These are phyloP conservation scores for Saturnispora saitoi DNA, from an alignment of 805 yeast genomes.

Conservation along the genomic window DNA sequence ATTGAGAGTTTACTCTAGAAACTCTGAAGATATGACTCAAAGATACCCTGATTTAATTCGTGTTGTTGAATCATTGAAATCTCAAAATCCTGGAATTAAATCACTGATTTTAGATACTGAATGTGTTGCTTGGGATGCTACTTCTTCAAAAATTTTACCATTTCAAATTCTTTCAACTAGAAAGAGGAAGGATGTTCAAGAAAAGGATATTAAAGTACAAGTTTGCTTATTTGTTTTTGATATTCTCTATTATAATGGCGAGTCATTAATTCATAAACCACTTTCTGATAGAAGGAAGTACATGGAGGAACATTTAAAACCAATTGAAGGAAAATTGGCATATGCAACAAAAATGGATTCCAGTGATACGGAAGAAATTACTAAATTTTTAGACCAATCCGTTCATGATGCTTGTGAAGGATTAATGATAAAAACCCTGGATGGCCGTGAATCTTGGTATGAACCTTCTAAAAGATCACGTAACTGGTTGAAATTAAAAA, in stretches of 20 bases:
- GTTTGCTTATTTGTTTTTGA: slow-evolving; percentile 94
- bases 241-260: slow-evolving; percentile 64
- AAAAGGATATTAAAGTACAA: slow-evolving; percentile 78
- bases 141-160: slow-evolving; percentile 71
- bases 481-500: slow-evolving; percentile 92
- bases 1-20: slow-evolving; percentile 79
- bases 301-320: slow-evolving; percentile 46
- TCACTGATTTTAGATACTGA: slow-evolving; percentile 87
- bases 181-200: slow-evolving; percentile 86
- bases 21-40: slow-evolving; percentile 94
- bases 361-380: slow-evolving; percentile 64
- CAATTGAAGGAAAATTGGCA: slow-evolving; percentile 68
- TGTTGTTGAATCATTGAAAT: slow-evolving; percentile 44
- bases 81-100: slow-evolving; percentile 28
- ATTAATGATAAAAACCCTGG: slow-evolving; percentile 84
- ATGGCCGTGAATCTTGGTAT: slow-evolving; percentile 72
- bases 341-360: slow-evolving; percentile 73
- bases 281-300: slow-evolving; percentile 61
- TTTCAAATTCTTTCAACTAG: slow-evolving; percentile 90
- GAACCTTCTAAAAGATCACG: slow-evolving; percentile 94
- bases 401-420: slow-evolving; percentile 92
- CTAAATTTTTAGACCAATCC: slow-evolving; percentile 77
- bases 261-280: slow-evolving; percentile 57
- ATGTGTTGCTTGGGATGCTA: slow-evolving; percentile 95
- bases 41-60: slow-evolving; percentile 85